Evolutionary conservation across 768 basidiomycete genomes (phyloP), one percentile per base, ranked within the genome.

Genomic region (Imleria badia): DNA sequence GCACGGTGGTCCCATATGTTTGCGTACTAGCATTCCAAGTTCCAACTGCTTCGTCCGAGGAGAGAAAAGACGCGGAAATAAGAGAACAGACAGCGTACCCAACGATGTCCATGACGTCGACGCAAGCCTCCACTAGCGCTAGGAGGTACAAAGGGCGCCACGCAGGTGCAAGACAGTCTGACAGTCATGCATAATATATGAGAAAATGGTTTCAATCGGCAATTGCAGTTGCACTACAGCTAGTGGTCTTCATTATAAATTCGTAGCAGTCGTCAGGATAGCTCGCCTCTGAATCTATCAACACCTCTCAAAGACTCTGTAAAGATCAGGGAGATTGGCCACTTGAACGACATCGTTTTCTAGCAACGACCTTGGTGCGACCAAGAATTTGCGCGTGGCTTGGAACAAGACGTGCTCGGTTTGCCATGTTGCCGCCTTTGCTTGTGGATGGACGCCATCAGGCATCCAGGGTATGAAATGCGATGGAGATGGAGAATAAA

Each of bases 261-360:
- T 54, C 38, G 23, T 40, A 43, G 39, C 48, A 53, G 17, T 41
- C 55, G 6, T 59, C 52, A 29, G 15, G 15, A 23, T 29, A 14
- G 5, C 9, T 34, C 20, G 26, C 17, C n/a, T 9, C 26, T 9
- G 23, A n/a, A 23, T 33, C 10, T n/a, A 42, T 77, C 67, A 98
- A 66, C 95, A 98, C 59, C 95, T 74, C 73, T 98, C 95, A 64
- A 98, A 99, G 0, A 98, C 90, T 58, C 89, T 86, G 70, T 97
- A 99, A 49, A 99, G 75, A 59, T 95, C 93, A 2, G 94, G 94
- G 40, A 98, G 72, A 69, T 83, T 89, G 11, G 97, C 94, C 19
- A 96, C 83, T 71, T 95, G 91, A 3, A 92, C 84, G 6, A 98
- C 84, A 63, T 92, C 90, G 26, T 68, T 67, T 60, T 86, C 89